Conservation (phyloP, 176 grass and related monocot species). For the Hordeum marinum region DNA sequence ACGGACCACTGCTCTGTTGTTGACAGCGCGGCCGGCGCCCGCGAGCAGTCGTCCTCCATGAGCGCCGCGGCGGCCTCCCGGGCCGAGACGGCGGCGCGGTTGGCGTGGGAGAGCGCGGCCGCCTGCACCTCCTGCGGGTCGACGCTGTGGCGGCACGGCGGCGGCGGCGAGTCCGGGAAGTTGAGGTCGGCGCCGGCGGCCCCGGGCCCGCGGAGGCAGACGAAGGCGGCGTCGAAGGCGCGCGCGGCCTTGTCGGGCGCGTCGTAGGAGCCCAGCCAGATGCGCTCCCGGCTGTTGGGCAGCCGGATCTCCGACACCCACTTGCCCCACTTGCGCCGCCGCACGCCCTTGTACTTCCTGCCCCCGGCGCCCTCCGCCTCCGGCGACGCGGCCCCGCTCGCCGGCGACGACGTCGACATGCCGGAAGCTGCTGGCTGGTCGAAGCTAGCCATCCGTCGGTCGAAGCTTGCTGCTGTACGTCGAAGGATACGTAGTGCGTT, state of each 20-base stretch:
- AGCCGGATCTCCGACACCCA: conserved; percentile 98
- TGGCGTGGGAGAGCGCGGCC: conserved; percentile 59
- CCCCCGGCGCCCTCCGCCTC: conserved; percentile 1
- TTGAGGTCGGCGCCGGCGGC: conserved; percentile 49
- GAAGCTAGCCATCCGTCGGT: neutral
- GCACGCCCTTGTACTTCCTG: conserved; percentile 71
- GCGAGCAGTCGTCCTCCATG: conserved; percentile 9
- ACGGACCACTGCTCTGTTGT: neutral
- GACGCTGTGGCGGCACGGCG: conserved; percentile 21
- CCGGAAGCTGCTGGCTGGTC: neutral
- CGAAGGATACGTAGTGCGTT: neutral
- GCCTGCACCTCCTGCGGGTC: conserved; percentile 62
- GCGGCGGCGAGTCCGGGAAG: conserved; percentile 70
- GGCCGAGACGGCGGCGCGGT: conserved; percentile 27
- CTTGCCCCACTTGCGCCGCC: conserved; percentile 96
- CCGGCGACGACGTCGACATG: conserved; percentile 17
- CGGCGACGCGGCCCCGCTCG: neutral
- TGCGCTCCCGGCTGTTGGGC: conserved; percentile 83
- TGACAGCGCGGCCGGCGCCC: neutral
- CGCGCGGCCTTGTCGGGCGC: conserved; percentile 71
- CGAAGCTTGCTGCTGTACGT: neutral
- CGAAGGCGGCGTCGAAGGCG: conserved; percentile 78
- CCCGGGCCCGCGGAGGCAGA: conserved; percentile 49
- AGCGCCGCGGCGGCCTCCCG: conserved; percentile 22
- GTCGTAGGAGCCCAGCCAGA: conserved; percentile 80